phyloP scores from a whole-genome alignment of 805 yeast genomes.

The Candida ipomoeae region DNA sequence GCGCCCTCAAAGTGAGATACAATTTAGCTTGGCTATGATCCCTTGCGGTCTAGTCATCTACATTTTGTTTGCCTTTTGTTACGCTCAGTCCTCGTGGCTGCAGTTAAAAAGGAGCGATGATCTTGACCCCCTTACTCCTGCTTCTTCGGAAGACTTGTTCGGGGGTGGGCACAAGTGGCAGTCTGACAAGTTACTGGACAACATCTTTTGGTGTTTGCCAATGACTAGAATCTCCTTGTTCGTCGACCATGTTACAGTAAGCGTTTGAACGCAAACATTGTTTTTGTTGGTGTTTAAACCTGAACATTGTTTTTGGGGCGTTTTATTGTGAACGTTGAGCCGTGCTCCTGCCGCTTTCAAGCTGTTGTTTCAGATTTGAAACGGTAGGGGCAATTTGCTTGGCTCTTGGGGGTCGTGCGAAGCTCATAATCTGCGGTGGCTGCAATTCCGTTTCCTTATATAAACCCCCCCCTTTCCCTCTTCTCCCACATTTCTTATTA shows the following conservation, averaged over 20 bases:
- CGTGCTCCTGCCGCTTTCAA: background rate
- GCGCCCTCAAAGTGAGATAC: conserved; percentile 85
- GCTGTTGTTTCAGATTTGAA: background rate
- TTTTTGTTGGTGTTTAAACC: too few species aligned
- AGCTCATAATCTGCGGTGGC: background rate
- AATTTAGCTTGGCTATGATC: conserved; percentile 76
- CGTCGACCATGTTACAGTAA: conserved; percentile 1
- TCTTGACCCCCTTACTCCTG: conserved; percentile 88
- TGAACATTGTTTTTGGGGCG: too few species aligned
- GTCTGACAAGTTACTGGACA: conserved; percentile 90
- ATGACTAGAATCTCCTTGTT: conserved; percentile 1
- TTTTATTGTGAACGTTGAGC: background rate
- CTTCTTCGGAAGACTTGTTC: conserved; percentile 79
- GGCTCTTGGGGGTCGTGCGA: background rate
- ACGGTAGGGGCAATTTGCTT: background rate
- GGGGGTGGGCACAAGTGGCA: conserved; percentile 98
- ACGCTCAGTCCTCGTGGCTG: conserved; percentile 11
- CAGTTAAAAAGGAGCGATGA: conserved; percentile 88
- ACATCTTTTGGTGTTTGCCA: conserved; percentile 2
- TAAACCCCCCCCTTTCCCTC: background rate
- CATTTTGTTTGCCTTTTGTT: conserved; percentile 44
- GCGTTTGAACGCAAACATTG: too few species aligned
- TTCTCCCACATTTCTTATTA: background rate
- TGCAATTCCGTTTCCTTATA: background rate
- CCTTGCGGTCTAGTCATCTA: conserved; percentile 88